phyloP scores from a whole-genome alignment of 2,329 filamentous ascomycete species.

The Chrysoporthe austroafricana region DNA sequence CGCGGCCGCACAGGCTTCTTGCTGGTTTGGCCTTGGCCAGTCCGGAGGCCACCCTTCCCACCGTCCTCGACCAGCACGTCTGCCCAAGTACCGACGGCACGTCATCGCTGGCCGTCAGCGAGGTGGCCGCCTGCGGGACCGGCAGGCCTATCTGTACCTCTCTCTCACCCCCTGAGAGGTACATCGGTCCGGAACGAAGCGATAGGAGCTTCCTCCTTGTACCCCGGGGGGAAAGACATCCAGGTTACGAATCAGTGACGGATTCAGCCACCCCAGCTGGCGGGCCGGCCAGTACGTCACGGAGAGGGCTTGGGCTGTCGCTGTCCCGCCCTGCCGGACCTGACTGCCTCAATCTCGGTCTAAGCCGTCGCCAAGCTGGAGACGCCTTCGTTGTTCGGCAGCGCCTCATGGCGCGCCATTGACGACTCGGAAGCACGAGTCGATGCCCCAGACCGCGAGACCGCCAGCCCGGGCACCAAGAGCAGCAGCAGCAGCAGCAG shows the following conservation, averaged over 20 bases:
- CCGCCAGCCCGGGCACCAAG: constrained; percentile 14
- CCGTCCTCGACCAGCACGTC: background rate
- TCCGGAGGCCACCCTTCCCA: background rate
- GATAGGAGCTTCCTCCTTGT: background rate
- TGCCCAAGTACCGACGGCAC: background rate
- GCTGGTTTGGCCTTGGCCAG: constrained; percentile 19
- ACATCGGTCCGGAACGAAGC: background rate
- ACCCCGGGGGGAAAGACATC: background rate
- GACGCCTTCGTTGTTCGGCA: constrained; percentile 25
- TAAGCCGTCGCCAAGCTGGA: constrained; percentile 37
- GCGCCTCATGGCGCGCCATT: constrained; percentile 38
- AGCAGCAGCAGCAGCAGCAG: background rate
- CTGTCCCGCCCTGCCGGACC: constrained; percentile 14
- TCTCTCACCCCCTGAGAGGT: background rate
- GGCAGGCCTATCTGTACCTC: background rate
- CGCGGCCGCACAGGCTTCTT: constrained; percentile 25
- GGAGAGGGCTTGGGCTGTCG: constrained; percentile 7
- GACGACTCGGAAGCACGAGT: constrained; percentile 30
- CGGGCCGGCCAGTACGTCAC: constrained; percentile 18
- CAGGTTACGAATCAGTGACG: constrained; percentile 9
- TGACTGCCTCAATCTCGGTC: constrained; percentile 44
- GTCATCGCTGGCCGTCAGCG: constrained; percentile 1
- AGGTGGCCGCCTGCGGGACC: background rate
- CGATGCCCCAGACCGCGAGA: constrained; percentile 27
- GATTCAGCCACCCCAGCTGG: background rate